phyloP scores from a whole-genome alignment of 768 basidiomycete genomes.

The Russula foetens region DNA sequence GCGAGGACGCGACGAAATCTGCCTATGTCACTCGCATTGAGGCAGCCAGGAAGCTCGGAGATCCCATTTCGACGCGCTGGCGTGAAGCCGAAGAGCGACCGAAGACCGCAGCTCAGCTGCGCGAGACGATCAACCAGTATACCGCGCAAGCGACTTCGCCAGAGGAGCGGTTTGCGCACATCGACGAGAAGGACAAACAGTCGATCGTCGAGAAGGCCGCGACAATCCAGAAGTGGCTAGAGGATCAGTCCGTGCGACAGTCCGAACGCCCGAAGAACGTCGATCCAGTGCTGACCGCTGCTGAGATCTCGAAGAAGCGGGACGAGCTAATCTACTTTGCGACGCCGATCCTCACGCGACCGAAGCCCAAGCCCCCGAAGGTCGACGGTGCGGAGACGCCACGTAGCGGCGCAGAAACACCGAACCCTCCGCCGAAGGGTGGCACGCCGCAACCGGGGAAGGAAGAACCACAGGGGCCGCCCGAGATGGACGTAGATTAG shows the following conservation, averaged over 20 bases:
- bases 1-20: conserved; percentile 93
- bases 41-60: conserved; percentile 74
- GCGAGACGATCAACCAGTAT: conserved; percentile 86
- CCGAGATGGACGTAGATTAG: conserved; percentile 85
- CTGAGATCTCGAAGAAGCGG: conserved; percentile 82
- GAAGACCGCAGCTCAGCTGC: conserved; percentile 60
- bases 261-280: conserved; percentile 83
- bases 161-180: conserved; percentile 86
- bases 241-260: conserved; percentile 85
- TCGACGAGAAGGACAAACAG: conserved; percentile 84
- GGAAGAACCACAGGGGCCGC: conserved; percentile 35
- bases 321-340: conserved; percentile 91
- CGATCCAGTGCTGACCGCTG: conserved; percentile 72
- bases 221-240: conserved; percentile 89
- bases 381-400: conserved; percentile 66
- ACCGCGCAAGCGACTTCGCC: conserved; percentile 69
- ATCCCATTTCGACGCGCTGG: conserved; percentile 78
- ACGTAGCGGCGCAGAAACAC: conserved; percentile 52
- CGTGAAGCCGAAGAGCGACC: conserved; percentile 79
- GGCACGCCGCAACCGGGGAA: conserved; percentile 29
- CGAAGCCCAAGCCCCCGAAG: conserved; percentile 81
- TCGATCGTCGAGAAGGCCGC: conserved; percentile 83
- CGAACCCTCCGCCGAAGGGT: conserved; percentile 34
- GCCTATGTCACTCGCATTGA: conserved; percentile 86
- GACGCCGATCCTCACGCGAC: conserved; percentile 82